Base-by-base conservation (phyloP, 768 basidiomycete genomes). In the Panaeolus papilionaceus region DNA sequence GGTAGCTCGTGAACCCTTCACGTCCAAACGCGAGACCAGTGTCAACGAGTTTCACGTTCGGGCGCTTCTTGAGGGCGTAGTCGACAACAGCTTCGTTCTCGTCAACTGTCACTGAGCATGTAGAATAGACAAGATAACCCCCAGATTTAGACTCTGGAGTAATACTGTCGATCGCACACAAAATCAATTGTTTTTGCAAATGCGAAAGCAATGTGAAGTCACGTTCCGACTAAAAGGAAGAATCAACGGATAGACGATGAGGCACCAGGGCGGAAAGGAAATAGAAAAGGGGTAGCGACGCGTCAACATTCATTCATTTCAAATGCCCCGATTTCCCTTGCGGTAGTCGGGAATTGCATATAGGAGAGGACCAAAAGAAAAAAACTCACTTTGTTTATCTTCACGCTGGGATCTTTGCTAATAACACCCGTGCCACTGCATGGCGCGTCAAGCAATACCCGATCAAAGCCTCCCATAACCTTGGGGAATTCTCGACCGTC, bases 401-500 rank as follows among this genome's bases (percentile, higher is more conserved):
- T 99, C 70, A 99, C 98, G 76, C 95, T 95, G 20, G 93, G 86
- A 76, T 99, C 98, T 79, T 99, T 99, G 80, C 91, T 93, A 76
- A 99, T 99, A 65, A 99, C 97, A 68, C 98, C 98, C 2, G 98
- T 99, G 38, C 98, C 98, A 72, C 93, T 95, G 79, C 98, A 99
- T 33, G 98, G 98, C 40, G 98, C 97, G 79, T 99, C 98, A 54
- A 99, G 80, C 64, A 99, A 81, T 49, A 99, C 96, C n/a, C 98
- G 86, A 74, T 99, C 97, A 73, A 99, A 99, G 6, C 98, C 98
- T 23, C 97, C 98, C 86, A 99, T 96, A 61, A 99, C 96, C 78
- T 95, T 98, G 16, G 98, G 98, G 79, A 99, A 99, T 78, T 99
- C 94, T 66, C 98, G 85, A 7, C 97, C 98, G 74, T 99, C 98